Conservation (phyloP, 2,329 filamentous ascomycete species). For the Colletotrichum sidae region DNA sequence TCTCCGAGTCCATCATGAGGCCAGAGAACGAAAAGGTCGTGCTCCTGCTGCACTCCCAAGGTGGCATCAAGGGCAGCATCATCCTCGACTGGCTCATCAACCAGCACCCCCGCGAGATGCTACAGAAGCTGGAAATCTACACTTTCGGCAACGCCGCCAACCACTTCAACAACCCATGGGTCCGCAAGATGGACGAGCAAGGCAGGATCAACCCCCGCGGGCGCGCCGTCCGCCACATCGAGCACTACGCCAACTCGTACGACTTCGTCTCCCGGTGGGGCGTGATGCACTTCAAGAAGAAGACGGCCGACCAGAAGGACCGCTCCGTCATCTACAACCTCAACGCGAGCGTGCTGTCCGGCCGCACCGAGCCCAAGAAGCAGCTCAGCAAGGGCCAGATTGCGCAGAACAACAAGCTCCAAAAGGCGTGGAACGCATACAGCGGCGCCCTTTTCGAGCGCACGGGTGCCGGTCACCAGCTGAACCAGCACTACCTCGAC, state of each 20-base stretch:
- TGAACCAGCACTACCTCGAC: constrained; percentile 71
- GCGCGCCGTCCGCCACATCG: constrained; percentile 75
- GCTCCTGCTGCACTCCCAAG: constrained; percentile 82
- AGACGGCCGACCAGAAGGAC: constrained; percentile 47
- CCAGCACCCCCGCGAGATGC: constrained; percentile 73
- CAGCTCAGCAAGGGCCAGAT: constrained; percentile 16
- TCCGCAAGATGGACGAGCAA: constrained; percentile 54
- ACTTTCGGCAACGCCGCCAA: constrained; percentile 85
- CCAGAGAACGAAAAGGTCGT: constrained; percentile 75
- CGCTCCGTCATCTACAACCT: constrained; percentile 43
- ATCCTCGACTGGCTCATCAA: constrained; percentile 82
- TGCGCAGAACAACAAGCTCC: constrained; percentile 12
- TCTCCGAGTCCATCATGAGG: constrained; percentile 74
- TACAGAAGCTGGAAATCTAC: constrained; percentile 79
- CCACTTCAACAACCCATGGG: constrained; percentile 82
- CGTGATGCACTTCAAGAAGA: constrained; percentile 70
- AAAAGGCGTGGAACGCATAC: constrained; percentile 64
- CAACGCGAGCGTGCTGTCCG: constrained; percentile 10
- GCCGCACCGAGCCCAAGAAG: constrained; percentile 45
- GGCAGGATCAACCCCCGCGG: constrained; percentile 47
- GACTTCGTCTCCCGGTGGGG: constrained; percentile 84
- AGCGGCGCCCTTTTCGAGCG: constrained; percentile 71
- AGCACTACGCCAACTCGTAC: constrained; percentile 81
- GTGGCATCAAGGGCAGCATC: constrained; percentile 78
- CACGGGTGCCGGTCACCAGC: constrained; percentile 65